These are phyloP conservation scores for Cutaneotrichosporon sp. DNA, from an alignment of 1,284 basidiomycete genomes.

Conservation along the genomic window DNA sequence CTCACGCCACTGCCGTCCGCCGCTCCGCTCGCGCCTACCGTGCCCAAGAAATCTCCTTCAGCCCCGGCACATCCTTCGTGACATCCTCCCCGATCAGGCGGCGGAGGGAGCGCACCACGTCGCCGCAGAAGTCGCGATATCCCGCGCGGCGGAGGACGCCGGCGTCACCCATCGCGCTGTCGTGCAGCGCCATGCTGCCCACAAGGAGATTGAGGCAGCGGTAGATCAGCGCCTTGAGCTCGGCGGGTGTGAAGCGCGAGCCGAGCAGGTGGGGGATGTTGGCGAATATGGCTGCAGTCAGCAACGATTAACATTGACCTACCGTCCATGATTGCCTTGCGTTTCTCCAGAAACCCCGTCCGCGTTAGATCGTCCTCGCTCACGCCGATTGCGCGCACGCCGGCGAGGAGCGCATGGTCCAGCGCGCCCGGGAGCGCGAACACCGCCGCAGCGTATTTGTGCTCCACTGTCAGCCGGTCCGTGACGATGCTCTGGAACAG, in stretches of 20 bases:
- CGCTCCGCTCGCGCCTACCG: no score
- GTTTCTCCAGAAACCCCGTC: conserved; percentile 25
- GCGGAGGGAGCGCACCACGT: conserved; percentile 19
- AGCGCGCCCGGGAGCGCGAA: conserved; percentile 27
- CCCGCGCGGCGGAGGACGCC: conserved; percentile 31
- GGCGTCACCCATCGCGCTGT: conserved; percentile 17
- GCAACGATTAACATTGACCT: neutral
- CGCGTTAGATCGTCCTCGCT: conserved; percentile 16
- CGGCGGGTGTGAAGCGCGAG: conserved; percentile 18
- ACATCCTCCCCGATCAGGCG: conserved; percentile 26
- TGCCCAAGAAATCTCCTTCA: conserved; percentile 19
- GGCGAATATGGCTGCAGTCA: conserved; percentile 15
- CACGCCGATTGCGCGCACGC: conserved; percentile 8
- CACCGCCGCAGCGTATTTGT: conserved; percentile 56
- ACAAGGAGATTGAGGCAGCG: conserved; percentile 33
- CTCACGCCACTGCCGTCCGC: no score
- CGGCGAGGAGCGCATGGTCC: conserved; percentile 31
- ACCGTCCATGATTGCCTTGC: conserved; percentile 18
- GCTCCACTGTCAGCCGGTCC: conserved; percentile 55
- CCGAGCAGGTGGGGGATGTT: conserved; percentile 26
- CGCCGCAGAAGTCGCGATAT: conserved; percentile 30
- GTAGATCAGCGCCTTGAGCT: conserved; percentile 39
- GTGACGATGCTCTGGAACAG: conserved; percentile 59
- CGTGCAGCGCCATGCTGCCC: conserved; percentile 9
- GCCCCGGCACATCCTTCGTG: conserved; percentile 25